Evolutionary conservation across 1,139 yeast genomes (phyloP).

Genomic region (Candida neerlandica): DNA sequence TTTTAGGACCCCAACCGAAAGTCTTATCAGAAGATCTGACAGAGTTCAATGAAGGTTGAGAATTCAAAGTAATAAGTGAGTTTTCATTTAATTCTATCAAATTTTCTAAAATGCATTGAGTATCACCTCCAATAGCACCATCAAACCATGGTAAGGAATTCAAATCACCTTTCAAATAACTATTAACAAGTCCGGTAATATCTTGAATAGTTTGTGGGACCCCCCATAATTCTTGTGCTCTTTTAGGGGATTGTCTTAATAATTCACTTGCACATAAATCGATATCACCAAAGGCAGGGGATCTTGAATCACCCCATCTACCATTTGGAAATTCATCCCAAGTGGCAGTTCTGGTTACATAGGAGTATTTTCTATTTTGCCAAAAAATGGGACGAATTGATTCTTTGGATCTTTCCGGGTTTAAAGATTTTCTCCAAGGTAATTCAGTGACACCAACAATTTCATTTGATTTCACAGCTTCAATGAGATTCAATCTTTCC

Average conservation of each 20-base stretch:
- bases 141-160: slow-evolving; percentile 94
- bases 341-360: slow-evolving; percentile 84
- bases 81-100: slow-evolving; percentile 63
- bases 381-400: slow-evolving; percentile 93
- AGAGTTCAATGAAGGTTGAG: slow-evolving; percentile 94
- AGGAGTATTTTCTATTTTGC: slow-evolving; percentile 92
- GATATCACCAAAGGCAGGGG: slow-evolving; percentile 91
- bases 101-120: slow-evolving; percentile 60
- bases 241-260: slow-evolving; percentile 77
- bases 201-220: slow-evolving; percentile 63
- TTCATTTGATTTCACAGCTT: slow-evolving; percentile 43
- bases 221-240: slow-evolving; percentile 88
- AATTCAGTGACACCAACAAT: slow-evolving; percentile 45
- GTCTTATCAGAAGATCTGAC: slow-evolving; percentile 66
- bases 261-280: slow-evolving; percentile 78
- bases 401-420: slow-evolving; percentile 80
- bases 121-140: slow-evolving; percentile 80
- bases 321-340: slow-evolving; percentile 98
- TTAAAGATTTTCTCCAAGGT: slow-evolving; percentile 91
- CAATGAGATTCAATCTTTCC: slow-evolving; percentile 67
- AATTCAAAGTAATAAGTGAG: slow-evolving; percentile 81
- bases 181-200: slow-evolving; percentile 60
- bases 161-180: slow-evolving; percentile 69
- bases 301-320: slow-evolving; percentile 91
- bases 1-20: slow-evolving; percentile 95